Percentiles rank a stretch among this genome's conserved stretches.
phyloP scores from a whole-genome alignment of 2,329 filamentous ascomycete genomes.

The Cytospora paraplurivora region DNA sequence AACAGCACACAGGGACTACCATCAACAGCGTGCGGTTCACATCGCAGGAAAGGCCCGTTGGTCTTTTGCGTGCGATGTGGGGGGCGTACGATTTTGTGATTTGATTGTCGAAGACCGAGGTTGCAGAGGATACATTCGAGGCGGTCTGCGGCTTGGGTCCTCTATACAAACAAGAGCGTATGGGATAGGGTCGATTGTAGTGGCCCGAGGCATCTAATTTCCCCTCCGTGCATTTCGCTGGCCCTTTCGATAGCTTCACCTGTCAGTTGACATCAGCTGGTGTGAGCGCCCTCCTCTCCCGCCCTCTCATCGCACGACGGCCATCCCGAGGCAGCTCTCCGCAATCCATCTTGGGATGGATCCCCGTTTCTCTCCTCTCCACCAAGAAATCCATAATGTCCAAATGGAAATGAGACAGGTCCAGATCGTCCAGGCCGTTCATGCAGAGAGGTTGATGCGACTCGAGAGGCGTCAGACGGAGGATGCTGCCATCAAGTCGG shows the following conservation, averaged over 20 bases:
- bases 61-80: conserved; percentile 48
- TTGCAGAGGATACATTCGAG: conserved; percentile 16
- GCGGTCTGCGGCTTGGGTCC: conserved; percentile 17
- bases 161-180: conserved; percentile 11
- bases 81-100: conserved; percentile 46
- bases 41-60: conserved; percentile 36
- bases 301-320: conserved; percentile 15
- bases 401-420: conserved; percentile 72
- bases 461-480: conserved; percentile 69
- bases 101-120: conserved; percentile 32
- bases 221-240: conserved; percentile 2
- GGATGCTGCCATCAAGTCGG: conserved; percentile 73
- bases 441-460: conserved; percentile 62
- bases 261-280: conserved; percentile 17
- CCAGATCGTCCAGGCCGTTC: conserved; percentile 62
- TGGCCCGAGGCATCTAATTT: conserved; percentile 5
- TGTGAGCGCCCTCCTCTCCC: conserved; percentile 15
- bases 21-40: conserved; percentile 23
- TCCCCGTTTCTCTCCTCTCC: conserved; percentile 59
- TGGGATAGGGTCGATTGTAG: conserved; percentile 8
- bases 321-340: conserved; percentile 5
- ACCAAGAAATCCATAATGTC: conserved; percentile 68
- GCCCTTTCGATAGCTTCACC: conserved; percentile 2
- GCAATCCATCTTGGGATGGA: conserved; percentile 55
- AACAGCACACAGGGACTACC: neutral